Percentiles rank a stretch among this genome's conserved stretches.
Conservation (phyloP, 305 asterid species). For the Fraxinus greggii region DNA sequence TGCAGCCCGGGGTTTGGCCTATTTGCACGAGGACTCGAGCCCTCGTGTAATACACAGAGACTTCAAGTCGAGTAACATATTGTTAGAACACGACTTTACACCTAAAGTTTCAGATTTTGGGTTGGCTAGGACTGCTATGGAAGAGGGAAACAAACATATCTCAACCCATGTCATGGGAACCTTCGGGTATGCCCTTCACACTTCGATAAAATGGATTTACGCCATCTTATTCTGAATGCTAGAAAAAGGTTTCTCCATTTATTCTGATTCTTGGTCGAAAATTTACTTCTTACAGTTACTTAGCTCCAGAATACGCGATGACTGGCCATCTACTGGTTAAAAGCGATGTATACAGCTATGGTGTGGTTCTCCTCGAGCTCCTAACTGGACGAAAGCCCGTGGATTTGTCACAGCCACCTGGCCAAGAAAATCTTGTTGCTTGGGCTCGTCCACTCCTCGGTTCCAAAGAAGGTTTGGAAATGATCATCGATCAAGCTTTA, state of each 20-base stretch:
- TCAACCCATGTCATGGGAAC: slow-evolving; percentile 78
- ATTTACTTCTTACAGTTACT: slow-evolving; percentile 51
- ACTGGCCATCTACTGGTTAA: slow-evolving; percentile 95
- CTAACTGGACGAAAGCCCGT: slow-evolving; percentile 84
- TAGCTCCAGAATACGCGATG: slow-evolving; percentile 97
- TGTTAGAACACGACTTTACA: slow-evolving; percentile 71
- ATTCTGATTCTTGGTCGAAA: slow-evolving; percentile 8
- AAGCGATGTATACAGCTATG: slow-evolving; percentile 93
- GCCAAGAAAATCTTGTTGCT: slow-evolving; percentile 80
- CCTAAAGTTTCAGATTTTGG: slow-evolving; percentile 97
- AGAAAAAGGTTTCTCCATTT: background rate
- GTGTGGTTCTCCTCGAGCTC: slow-evolving; percentile 93
- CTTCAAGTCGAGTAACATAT: slow-evolving; percentile 89
- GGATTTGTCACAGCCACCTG: slow-evolving; percentile 79
- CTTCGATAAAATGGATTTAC: background rate
- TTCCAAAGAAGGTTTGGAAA: slow-evolving; percentile 55
- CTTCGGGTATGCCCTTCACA: slow-evolving; percentile 51
- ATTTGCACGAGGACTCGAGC: slow-evolving; percentile 91
- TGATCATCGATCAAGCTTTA: slow-evolving; percentile 54
- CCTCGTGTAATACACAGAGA: slow-evolving; percentile 95
- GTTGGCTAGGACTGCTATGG: slow-evolving; percentile 82
- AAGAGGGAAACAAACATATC: slow-evolving; percentile 55
- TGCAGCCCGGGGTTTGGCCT: slow-evolving; percentile 87
- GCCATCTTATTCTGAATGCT: background rate
- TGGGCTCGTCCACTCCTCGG: slow-evolving; percentile 89